Percentiles rank a stretch among this genome's conserved stretches.
Evolutionary conservation across 1,284 basidiomycete species (phyloP).

Genomic region (Hemileia vastatrix): DNA sequence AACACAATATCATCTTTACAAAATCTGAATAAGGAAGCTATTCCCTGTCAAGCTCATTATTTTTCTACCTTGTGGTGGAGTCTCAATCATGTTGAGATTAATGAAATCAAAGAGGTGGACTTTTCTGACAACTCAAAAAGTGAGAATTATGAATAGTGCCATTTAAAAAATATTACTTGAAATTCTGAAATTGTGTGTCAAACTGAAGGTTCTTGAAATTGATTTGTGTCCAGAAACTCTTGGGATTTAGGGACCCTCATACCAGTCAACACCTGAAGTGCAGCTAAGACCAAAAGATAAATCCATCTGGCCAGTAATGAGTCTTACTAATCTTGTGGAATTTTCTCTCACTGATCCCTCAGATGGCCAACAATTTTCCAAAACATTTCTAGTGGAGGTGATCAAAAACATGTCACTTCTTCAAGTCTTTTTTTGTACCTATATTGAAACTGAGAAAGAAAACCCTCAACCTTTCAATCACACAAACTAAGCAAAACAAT

Average conservation of each 20-base stretch:
- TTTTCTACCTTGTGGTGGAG: conserved; percentile 9
- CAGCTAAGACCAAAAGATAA: not conserved
- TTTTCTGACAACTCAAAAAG: not conserved
- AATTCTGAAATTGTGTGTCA: conserved; percentile 2
- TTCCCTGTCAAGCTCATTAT: not conserved
- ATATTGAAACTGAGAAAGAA: not conserved
- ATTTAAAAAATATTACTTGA: not conserved
- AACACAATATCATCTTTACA: not conserved
- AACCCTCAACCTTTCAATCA: no score
- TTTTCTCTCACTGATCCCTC: not conserved
- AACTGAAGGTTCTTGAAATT: not conserved
- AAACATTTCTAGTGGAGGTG: not conserved
- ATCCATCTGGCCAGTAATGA: not conserved
- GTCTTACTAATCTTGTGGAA: not conserved
- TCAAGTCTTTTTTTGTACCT: conserved; percentile 6
- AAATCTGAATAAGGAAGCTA: not conserved
- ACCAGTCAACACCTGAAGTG: not conserved
- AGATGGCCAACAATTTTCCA: not conserved
- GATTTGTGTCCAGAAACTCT: not conserved
- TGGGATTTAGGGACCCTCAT: not conserved
- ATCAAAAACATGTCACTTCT: conserved; percentile 1
- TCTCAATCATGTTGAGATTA: not conserved
- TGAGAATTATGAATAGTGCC: not conserved
- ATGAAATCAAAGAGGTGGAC: not conserved
- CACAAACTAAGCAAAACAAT: no score